Percentiles rank a stretch among this genome's conserved stretches.
Evolutionary conservation across 1,139 yeast species (phyloP).

Genomic region (Debaryomyces udenii): DNA sequence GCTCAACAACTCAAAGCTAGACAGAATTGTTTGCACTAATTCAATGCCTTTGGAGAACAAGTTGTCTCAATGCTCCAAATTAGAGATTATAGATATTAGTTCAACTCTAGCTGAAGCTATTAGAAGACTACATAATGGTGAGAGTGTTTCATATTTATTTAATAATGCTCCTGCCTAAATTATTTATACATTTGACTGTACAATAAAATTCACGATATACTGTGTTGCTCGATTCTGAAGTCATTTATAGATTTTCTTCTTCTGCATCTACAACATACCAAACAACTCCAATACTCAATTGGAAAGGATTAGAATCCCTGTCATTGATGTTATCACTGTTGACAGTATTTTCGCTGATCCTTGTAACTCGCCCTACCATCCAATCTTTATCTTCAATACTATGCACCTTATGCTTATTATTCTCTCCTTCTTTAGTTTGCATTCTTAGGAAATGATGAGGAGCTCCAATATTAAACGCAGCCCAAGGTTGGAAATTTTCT

Average conservation of each 20-base stretch:
- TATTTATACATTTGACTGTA: conserved; percentile 8
- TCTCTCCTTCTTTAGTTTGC: conserved; percentile 15
- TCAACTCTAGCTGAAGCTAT: conserved; percentile 95
- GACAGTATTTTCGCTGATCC: conserved; percentile 51
- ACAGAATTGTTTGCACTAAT: conserved; percentile 87
- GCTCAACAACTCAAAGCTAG: conserved; percentile 76
- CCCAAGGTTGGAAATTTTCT: conserved; percentile 65
- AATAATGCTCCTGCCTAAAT: conserved; percentile 54
- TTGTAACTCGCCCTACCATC: conserved; percentile 66
- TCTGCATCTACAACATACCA: conserved; percentile 56
- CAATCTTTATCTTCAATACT: conserved; percentile 54
- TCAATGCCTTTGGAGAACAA: conserved; percentile 91
- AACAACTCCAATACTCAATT: conserved; percentile 46
- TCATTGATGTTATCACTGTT: conserved; percentile 37
- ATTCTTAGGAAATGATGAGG: conserved; percentile 71
- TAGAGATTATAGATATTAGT: conserved; percentile 82
- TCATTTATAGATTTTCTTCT: conserved; percentile 26
- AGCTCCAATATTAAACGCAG: conserved; percentile 80
- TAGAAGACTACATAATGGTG: conserved; percentile 96
- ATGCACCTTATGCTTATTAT: conserved; percentile 16
- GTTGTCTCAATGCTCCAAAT: conserved; percentile 66
- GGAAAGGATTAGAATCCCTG: conserved; percentile 48
- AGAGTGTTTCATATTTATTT: conserved; percentile 88
- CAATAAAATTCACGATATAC: neutral
- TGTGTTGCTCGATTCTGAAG: neutral